Evolutionary conservation across 768 basidiomycete species (phyloP).

Genomic region (Lactifluus pinguis): DNA sequence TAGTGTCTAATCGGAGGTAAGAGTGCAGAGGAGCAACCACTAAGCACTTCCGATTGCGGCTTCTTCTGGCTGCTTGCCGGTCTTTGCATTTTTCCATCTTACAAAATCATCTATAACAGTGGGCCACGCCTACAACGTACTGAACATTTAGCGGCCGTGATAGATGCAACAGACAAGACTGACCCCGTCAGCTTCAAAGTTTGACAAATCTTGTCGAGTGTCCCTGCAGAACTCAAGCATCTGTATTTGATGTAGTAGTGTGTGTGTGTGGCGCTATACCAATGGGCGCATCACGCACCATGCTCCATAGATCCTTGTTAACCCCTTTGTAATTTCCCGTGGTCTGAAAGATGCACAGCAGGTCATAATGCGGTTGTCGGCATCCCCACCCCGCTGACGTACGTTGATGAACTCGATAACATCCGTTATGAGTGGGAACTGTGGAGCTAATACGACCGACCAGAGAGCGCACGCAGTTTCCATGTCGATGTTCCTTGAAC

Average conservation of each 20-base stretch:
- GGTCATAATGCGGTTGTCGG: neutral
- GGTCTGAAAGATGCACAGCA: conserved; percentile 25
- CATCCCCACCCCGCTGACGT: conserved; percentile 17
- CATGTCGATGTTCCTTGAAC: conserved; percentile 71
- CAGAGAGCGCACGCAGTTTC: conserved; percentile 73
- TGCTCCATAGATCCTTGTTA: conserved; percentile 81
- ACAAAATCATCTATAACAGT: conserved; percentile 76
- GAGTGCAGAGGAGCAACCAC: neutral
- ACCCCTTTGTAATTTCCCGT: conserved; percentile 60
- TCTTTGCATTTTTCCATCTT: conserved; percentile 44
- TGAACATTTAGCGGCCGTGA: neutral
- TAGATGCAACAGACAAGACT: conserved; percentile 24
- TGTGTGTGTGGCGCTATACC: neutral
- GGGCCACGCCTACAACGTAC: conserved; percentile 59
- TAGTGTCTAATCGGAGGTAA: neutral
- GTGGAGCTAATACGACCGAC: conserved; percentile 62
- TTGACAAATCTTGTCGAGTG: conserved; percentile 46
- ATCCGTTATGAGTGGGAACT: conserved; percentile 57
- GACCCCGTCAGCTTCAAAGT: conserved; percentile 73
- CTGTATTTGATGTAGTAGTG: conserved; percentile 28
- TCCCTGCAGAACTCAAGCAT: conserved; percentile 69
- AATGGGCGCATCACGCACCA: conserved; percentile 40
- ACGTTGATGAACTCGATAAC: conserved; percentile 62
- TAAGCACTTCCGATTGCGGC: neutral
- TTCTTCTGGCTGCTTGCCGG: neutral